A percentile compares a stretch with the other conserved stretches of the same genome.
Evolutionary conservation across 2,329 filamentous ascomycete genomes (phyloP).

Genomic region (Cytospora paraplurivora): DNA sequence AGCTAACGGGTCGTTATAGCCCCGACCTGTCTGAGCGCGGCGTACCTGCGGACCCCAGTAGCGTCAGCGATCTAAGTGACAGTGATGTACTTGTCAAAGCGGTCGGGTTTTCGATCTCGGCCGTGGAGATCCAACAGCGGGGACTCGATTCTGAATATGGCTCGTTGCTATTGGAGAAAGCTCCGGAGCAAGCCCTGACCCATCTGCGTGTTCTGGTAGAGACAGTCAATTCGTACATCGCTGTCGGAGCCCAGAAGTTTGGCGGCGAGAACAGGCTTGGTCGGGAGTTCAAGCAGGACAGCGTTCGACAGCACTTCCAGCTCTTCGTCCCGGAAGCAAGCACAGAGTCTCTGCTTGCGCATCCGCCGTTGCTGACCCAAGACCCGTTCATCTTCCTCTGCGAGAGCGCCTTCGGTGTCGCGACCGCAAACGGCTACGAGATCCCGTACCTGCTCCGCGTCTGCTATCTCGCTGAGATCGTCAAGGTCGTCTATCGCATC

Average conservation of each 20-base stretch:
- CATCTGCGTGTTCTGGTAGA: conserved; percentile 88
- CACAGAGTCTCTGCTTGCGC: neutral
- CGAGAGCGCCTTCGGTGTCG: conserved; percentile 72
- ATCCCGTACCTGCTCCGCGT: conserved; percentile 79
- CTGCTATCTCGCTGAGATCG: conserved; percentile 88
- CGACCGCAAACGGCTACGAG: conserved; percentile 68
- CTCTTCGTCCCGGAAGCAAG: conserved; percentile 61
- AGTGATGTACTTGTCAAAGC: conserved; percentile 65
- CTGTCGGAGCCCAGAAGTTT: conserved; percentile 70
- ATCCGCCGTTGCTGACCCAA: conserved; percentile 60
- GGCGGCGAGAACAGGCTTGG: conserved; percentile 63
- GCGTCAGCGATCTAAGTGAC: conserved; percentile 49
- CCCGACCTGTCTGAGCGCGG: conserved; percentile 33
- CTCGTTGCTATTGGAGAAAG: conserved; percentile 76
- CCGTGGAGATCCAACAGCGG: conserved; percentile 88
- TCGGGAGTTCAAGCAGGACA: conserved; percentile 67
- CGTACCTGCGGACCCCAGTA: conserved; percentile 34
- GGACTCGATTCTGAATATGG: conserved; percentile 75
- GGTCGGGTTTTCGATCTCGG: conserved; percentile 83
- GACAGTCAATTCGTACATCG: conserved; percentile 82
- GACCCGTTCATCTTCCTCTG: conserved; percentile 82
- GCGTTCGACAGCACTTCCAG: conserved; percentile 72
- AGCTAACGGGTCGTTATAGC: conserved; percentile 47
- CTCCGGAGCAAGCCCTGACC: conserved; percentile 80
- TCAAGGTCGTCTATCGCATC: conserved; percentile 72